Evolutionary conservation across 352 stramenopile species (phyloP), one percentile per base, ranked within the genome.

Genomic region (Phytophthora ohioensis): DNA sequence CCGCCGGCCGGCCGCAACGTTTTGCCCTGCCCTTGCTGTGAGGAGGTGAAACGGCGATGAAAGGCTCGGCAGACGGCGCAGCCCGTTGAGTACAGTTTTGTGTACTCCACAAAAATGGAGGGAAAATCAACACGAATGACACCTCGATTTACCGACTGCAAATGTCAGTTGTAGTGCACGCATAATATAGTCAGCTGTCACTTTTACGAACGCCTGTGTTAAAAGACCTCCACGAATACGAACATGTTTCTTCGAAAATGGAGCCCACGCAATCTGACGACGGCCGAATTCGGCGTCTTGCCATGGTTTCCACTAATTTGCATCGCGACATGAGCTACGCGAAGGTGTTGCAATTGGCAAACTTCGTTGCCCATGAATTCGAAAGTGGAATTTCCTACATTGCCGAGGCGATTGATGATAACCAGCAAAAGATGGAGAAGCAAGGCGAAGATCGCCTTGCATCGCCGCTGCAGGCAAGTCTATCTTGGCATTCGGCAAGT

Each of bases 101-200:
- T 64, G 69, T 67, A 27, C 46, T 48, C 43, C 57, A 76, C 69
- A 64, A 61, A 63, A 47, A 15, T 56, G 9, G 65, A 62, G 58
- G 66, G 57, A 68, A 73, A 73, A 69, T 66, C 64, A 67, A 67
- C 42, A 7, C 34, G 53, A 74, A 73, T 69, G 36, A 74, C 54
- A 58, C 70, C 70, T 67, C 36, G 31, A 0, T 74, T 64, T 70
- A 77, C 12, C 9, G 42, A 63, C 54, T 27, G 21, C 21, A 27
- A 27, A 27, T 27, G 21, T 27, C 21, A 27, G 21, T 27, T 27
- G 21, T 27, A 27, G 1, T 27, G 21, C 21, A 27, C 21, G 21
- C 21, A 27, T 27, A 27, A 27, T 35, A 43, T 27, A 65, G 27
- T 0, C 10, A 27, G 32, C 10, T n/a, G 4, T 35, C 3, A 27